Conservation (phyloP, 2,329 filamentous ascomycete species). For the Berkeleyomyces rouxiae region DNA sequence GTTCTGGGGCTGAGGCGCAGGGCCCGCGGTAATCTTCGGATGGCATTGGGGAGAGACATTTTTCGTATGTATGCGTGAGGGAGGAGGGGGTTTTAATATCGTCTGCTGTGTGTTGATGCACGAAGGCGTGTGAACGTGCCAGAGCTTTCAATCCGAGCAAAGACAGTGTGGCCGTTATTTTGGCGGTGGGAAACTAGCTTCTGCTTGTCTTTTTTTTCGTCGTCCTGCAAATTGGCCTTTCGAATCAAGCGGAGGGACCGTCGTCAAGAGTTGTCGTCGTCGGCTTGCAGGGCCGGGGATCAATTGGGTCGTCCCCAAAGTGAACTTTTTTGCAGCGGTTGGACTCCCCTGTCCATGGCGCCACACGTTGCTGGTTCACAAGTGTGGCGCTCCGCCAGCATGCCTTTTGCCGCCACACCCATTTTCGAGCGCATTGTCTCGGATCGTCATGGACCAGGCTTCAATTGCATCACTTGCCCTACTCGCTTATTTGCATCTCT, state of each 20-base stretch:
- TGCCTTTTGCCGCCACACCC: background rate
- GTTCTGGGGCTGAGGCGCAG: conserved; percentile 21
- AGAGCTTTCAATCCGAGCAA: background rate
- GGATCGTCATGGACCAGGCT: background rate
- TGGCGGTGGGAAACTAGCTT: background rate
- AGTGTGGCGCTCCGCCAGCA: background rate
- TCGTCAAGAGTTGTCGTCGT: background rate
- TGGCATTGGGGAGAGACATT: conserved; percentile 9
- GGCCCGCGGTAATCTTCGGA: conserved; percentile 28
- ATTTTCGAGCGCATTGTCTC: background rate
- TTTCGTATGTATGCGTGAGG: background rate
- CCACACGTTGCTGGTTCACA: background rate
- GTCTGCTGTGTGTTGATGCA: too few species aligned
- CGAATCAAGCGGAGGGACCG: background rate
- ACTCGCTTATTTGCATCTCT: background rate
- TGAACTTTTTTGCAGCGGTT: conserved; percentile 6
- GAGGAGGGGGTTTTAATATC: background rate
- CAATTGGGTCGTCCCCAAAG: background rate
- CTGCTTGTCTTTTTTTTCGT: background rate
- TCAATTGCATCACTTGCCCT: background rate
- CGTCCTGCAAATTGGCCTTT: background rate
- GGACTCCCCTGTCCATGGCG: background rate
- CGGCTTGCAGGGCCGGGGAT: background rate
- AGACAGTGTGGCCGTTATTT: background rate
- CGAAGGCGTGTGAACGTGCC: background rate